A percentile compares a stretch with the other conserved stretches of the same genome.
Conservation (phyloP, 495 filamentous ascomycete species). For the Hypoxylon lienhwacheense region DNA sequence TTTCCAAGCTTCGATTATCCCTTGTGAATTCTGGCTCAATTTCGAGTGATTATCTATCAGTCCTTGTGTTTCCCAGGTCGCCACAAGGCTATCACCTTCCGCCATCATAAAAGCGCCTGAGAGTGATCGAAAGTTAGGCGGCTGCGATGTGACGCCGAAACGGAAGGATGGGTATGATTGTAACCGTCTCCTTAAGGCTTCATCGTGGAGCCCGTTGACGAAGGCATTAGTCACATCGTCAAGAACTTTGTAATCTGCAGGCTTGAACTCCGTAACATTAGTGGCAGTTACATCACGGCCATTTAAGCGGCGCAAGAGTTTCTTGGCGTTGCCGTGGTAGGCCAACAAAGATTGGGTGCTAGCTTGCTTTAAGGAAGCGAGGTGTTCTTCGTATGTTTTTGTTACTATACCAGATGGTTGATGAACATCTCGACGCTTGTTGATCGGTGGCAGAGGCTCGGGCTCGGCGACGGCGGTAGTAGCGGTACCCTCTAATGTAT, state of each 20-base stretch:
- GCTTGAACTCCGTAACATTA: constrained; percentile 40
- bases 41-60: constrained; percentile 39
- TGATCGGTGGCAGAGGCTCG: background rate
- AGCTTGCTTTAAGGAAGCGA: constrained; percentile 45
- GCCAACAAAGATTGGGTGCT: constrained; percentile 39
- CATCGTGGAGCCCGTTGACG: constrained; percentile 51
- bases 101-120: constrained; percentile 49
- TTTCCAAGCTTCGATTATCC: constrained; percentile 45
- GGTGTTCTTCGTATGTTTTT: constrained; percentile 34
- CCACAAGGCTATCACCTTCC: constrained; percentile 53
- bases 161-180: constrained; percentile 44
- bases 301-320: constrained; percentile 48
- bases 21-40: constrained; percentile 41
- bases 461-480: background rate
- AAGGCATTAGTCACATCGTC: constrained; percentile 53
- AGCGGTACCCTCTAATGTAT: constrained; percentile 4
- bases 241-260: constrained; percentile 45
- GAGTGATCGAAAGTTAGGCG: constrained; percentile 46
- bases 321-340: constrained; percentile 50
- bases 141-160: constrained; percentile 22
- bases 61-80: constrained; percentile 47
- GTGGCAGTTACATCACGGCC: constrained; percentile 51
- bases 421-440: constrained; percentile 7
- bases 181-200: constrained; percentile 43
- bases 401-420: background rate